These are phyloP conservation scores for Aleurites moluccanus DNA, from an alignment of 441 rosid species.

Conservation along the genomic window DNA sequence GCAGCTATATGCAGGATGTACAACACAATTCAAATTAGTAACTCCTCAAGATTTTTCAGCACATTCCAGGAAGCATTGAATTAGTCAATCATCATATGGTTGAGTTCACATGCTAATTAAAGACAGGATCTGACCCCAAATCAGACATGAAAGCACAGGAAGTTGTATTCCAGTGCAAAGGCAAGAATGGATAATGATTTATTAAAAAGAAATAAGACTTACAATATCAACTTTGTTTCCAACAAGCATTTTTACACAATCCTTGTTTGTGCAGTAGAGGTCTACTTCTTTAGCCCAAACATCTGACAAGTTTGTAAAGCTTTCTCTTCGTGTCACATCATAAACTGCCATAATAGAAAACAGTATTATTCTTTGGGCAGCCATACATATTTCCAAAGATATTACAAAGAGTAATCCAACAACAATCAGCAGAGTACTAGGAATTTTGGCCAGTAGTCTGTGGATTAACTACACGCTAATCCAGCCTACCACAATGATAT, in stretches of 20 bases:
- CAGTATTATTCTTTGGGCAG: not conserved
- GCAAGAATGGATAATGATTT: not conserved
- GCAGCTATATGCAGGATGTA: not conserved
- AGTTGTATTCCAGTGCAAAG: no score
- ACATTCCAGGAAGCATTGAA: not conserved
- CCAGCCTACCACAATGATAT: not conserved
- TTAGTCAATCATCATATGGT: not conserved
- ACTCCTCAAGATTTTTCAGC: not conserved
- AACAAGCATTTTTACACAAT: constrained; percentile 57
- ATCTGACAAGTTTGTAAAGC: constrained; percentile 53
- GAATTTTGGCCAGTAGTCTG: not conserved
- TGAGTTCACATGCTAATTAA: not conserved
- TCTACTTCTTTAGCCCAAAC: constrained; percentile 60
- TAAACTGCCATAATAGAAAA: constrained; percentile 31
- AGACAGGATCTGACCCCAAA: not conserved
- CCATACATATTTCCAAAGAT: not conserved
- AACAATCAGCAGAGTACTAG: not conserved
- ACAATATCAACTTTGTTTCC: constrained; percentile 59
- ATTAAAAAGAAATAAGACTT: constrained; percentile 18
- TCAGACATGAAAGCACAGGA: not conserved
- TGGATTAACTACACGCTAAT: not conserved
- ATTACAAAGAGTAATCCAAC: not conserved
- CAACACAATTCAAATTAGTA: not conserved
- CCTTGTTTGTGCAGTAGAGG: constrained; percentile 47
- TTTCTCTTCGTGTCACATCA: constrained; percentile 54